Percentiles rank a stretch among this genome's conserved stretches.
These are phyloP conservation scores for Pythium monospermum DNA, from an alignment of 352 stramenopile species.

Conservation along the genomic window DNA sequence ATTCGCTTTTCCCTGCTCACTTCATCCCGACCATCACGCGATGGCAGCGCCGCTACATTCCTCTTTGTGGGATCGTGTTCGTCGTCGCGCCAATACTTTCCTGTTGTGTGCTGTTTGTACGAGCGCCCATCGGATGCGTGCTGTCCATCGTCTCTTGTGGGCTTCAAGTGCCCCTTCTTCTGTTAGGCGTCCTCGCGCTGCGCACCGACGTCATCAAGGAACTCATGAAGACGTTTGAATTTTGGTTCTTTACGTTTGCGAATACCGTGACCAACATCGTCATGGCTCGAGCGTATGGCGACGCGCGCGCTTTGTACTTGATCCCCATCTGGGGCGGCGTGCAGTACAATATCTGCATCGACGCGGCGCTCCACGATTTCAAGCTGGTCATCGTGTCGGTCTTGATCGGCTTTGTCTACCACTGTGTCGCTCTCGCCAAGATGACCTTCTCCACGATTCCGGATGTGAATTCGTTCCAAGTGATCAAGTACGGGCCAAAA, in stretches of 20 bases:
- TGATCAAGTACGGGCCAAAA: conserved; percentile 10
- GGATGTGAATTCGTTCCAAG: conserved; percentile 5
- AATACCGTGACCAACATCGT: conserved; percentile 10
- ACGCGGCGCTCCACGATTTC: conserved; percentile 7
- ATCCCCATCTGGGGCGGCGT: conserved; percentile 11
- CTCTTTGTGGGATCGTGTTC: neutral
- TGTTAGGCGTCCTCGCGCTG: neutral
- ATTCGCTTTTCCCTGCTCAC: neutral
- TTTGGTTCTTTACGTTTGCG: conserved; percentile 18
- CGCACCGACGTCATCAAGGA: conserved; percentile 5
- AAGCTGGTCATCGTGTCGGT: conserved; percentile 2
- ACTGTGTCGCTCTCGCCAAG: neutral
- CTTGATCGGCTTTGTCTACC: conserved; percentile 1
- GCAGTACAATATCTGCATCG: conserved; percentile 18
- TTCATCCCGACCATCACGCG: neutral
- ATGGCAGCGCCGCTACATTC: conserved; percentile 5
- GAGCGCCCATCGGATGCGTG: neutral
- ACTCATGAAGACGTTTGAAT: conserved; percentile 7
- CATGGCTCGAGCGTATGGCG: conserved; percentile 6
- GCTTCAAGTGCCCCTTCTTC: neutral
- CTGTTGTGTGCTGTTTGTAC: neutral
- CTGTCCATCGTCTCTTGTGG: conserved; percentile 1
- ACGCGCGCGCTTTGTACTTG: conserved; percentile 4
- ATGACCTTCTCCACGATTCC: conserved; percentile 1
- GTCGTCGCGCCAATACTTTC: neutral